phyloP scores from a whole-genome alignment of 495 filamentous ascomycete genomes.

The Aspergillus conjunctus region DNA sequence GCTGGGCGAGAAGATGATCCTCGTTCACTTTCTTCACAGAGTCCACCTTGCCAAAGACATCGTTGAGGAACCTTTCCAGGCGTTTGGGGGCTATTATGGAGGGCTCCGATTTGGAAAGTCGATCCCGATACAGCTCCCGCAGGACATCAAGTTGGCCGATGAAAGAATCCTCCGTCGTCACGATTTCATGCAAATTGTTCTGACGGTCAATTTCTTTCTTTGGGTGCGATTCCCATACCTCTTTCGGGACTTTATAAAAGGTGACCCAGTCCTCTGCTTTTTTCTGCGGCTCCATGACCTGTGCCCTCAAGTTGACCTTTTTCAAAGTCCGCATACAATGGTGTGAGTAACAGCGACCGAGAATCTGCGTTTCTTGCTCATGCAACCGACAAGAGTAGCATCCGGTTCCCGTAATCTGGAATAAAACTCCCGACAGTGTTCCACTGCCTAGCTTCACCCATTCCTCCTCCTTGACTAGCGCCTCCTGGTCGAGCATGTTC shows the following conservation, averaged over 20 bases:
- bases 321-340: conserved; percentile 93
- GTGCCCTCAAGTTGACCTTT: conserved; percentile 82
- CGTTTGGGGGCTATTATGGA: conserved; percentile 77
- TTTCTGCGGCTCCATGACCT: conserved; percentile 66
- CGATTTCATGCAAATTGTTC: conserved; percentile 94
- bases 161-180: conserved; percentile 87
- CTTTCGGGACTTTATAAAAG: conserved; percentile 84
- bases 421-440: conserved; percentile 81
- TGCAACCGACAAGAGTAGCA: conserved; percentile 89
- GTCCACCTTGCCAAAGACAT: conserved; percentile 91
- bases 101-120: conserved; percentile 70
- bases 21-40: conserved; percentile 89
- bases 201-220: conserved; percentile 93
- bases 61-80: conserved; percentile 72
- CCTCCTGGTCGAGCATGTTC: conserved; percentile 77
- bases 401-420: conserved; percentile 88
- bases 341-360: conserved; percentile 85
- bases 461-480: conserved; percentile 87
- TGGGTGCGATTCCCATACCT: conserved; percentile 63
- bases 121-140: conserved; percentile 82
- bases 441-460: conserved; percentile 91
- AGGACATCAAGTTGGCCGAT: conserved; percentile 87
- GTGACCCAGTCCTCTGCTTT: conserved; percentile 85
- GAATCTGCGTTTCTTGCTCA: conserved; percentile 61
- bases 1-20: conserved; percentile 88